Base-by-base conservation (phyloP, 164 flowering plant species). In the Macadamia tetraphylla region DNA sequence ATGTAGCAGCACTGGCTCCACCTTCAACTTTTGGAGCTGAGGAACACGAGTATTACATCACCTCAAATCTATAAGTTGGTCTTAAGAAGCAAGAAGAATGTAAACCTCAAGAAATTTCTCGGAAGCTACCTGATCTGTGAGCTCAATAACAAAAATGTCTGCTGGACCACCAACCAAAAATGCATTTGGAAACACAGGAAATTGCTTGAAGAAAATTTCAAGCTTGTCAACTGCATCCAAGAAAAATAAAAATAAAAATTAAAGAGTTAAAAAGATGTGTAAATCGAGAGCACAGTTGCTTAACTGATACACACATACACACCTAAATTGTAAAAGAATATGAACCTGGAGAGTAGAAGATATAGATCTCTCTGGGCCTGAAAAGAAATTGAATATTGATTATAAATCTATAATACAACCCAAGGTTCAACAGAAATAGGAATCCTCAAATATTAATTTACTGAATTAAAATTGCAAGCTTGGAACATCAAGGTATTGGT, bases 1-100 rank as follows among this genome's bases (percentile, higher is more conserved):
- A 80, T 95, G 94, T 63, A 95, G 77, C 23, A 95, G 78, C 51
- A 92, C 99, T 40, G 99, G 99, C 76, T 95, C 99, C 77, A 95
- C 94, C 85, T 95, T 92, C 71, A 95, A 67, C 74, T 87, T 95
- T 74, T 85, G 96, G 75, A 95, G 92, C 99, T 95, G 90, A 68
- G n/a, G 49, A 73, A 55, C 43, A 66, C 40, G 60, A 29, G 14
- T 44, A 31, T 60, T 3, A 62, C 12, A n/a, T 13, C 6, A 63
- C 46, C 61, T 52, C 31, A 60, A 56, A 6, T 15, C 52, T 40
- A 53, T 67, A 29, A 56, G 30, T n/a, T 52, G 62, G 48, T 30
- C 17, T 18, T 35, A 32, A 42, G 3, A 53, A 63, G 11, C 29
- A 56, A 62, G 14, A 18, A 23, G 11, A 14, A 57, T 1, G 1